Evolutionary conservation across 306 rosid species (phyloP).

Genomic region (Hippophae rhamnoides): DNA sequence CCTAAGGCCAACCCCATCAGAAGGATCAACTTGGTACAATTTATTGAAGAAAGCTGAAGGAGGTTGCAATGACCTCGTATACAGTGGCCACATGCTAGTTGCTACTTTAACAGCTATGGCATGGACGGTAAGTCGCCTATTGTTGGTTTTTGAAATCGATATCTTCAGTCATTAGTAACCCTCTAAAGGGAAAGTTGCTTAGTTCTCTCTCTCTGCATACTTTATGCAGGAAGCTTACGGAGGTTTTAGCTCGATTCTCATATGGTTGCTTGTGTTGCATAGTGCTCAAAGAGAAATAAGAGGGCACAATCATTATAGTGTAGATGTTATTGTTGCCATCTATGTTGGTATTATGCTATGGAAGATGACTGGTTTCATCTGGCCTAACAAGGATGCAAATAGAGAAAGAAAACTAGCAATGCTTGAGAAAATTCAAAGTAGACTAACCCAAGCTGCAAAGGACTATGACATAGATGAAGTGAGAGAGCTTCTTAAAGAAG

Average conservation of each 20-base stretch:
- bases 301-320: constrained; percentile 80
- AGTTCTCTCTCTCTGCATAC: constrained; percentile 3
- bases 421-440: constrained; percentile 65
- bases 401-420: constrained; percentile 30
- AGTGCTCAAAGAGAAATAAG: constrained; percentile 91
- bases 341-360: constrained; percentile 85
- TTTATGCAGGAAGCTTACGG: constrained; percentile 87
- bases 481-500: constrained; percentile 69
- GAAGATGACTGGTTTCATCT: constrained; percentile 78
- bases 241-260: constrained; percentile 71
- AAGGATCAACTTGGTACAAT: constrained; percentile 76
- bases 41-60: constrained; percentile 83
- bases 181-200: constrained; percentile 1
- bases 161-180: background rate
- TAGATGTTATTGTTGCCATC: constrained; percentile 73
- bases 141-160: constrained; percentile 6
- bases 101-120: constrained; percentile 98
- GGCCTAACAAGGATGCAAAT: constrained; percentile 37
- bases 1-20: constrained; percentile 57
- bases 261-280: constrained; percentile 79
- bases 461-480: constrained; percentile 71
- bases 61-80: constrained; percentile 92
- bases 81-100: constrained; percentile 95
- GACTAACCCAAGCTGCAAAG: constrained; percentile 72
- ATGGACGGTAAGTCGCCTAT: constrained; percentile 60